These are phyloP conservation scores for Vigna radiata DNA, from an alignment of 306 rosid genomes.

Conservation along the genomic window DNA sequence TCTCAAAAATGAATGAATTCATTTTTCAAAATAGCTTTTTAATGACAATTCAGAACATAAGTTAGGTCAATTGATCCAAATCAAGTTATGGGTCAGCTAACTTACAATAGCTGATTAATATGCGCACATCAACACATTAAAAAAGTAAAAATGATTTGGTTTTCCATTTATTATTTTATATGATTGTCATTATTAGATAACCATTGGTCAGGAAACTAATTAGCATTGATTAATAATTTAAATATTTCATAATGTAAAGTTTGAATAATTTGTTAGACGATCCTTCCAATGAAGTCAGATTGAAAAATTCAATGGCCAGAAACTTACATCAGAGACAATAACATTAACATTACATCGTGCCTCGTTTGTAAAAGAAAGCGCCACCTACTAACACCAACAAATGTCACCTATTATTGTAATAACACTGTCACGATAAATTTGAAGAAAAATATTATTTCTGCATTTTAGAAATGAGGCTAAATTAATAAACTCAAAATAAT, in stretches of 20 bases:
- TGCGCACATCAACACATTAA: background rate
- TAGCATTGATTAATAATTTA: background rate
- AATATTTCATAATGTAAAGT: background rate
- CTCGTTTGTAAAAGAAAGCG: too few species aligned
- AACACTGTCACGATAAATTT: too few species aligned
- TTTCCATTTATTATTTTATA: background rate
- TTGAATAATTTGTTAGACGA: background rate
- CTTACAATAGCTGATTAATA: background rate
- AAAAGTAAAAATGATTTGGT: background rate
- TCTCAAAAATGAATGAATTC: slow-evolving; percentile 3
- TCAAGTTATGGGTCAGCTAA: background rate
- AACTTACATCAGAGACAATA: background rate
- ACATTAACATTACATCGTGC: too few species aligned
- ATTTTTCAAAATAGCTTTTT: background rate
- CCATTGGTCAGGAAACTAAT: background rate
- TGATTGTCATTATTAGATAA: background rate
- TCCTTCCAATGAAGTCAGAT: background rate
- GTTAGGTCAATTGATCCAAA: background rate
- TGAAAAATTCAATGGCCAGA: background rate
- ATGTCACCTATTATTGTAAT: too few species aligned
- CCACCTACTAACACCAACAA: too few species aligned
- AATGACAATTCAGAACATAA: background rate
- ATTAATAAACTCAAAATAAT: too few species aligned
- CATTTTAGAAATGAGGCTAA: too few species aligned
- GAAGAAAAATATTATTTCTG: too few species aligned